Evolutionary conservation across 2,329 filamentous ascomycete genomes (phyloP), one percentile per base, ranked within the genome.

Genomic region (Didymella exigua): DNA sequence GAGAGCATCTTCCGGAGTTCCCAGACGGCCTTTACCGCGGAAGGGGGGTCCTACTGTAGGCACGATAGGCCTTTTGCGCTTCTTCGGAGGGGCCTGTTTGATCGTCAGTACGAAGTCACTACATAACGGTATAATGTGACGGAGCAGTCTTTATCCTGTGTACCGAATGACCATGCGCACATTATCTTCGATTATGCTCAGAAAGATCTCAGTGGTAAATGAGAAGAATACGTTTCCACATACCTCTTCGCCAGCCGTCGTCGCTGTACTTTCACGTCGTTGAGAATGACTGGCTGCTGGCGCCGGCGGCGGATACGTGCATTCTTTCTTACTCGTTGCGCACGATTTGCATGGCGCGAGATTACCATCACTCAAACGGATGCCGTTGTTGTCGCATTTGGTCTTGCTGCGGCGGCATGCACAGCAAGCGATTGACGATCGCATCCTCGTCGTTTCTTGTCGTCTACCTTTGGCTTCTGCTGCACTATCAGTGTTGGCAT

Each of bases 401-500:
- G 93, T 90, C 77, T 95, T 96, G 71, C 89, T 91, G 66, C 86
- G 85, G 54, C 90, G 84, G 71, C 90, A 93, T 60, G 86, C 82
- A 58, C 85, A 80, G 75, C 90, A 95, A 42, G 90, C 90, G 70
- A 93, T 91, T 68, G 88, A 90, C 41, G 89, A 91, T 63, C 90
- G 84, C 84, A 91, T 89, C 53, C 77, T 74, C 54, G 60, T 56
- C 54, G 68, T 65, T 44, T 69, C 62, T 41, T 63, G 49, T 21
- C 60, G 59, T 53, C 59, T 58, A 50, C 47, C 56, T 18, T 50
- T 49, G 41, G 54, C 64, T 46, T 70, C 64, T 49, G 51, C 59
- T 54, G 54, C 54, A 44, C 59, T 56, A 48, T 56, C 56, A 47
- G 33, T 30, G 27, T 42, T 41, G 49, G 68, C 51, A 42, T 59